These are phyloP conservation scores for Terana coerulea DNA, from an alignment of 768 basidiomycete species.

Conservation along the genomic window DNA sequence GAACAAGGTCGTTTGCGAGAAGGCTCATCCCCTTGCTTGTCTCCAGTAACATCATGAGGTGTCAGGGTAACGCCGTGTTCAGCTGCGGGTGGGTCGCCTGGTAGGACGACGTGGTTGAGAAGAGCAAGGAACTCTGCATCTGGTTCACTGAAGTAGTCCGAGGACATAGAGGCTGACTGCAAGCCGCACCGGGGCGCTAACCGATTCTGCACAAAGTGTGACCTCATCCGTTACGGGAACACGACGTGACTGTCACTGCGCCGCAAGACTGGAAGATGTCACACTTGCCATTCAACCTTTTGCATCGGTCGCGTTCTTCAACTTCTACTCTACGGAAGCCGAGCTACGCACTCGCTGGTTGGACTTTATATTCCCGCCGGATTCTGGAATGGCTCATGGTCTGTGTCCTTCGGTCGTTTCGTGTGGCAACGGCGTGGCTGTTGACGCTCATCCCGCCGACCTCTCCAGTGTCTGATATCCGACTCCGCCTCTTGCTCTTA, in stretches of 20 bases:
- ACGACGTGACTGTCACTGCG: too few species aligned
- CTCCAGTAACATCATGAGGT: background rate
- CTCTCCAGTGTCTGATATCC: background rate
- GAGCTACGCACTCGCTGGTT: too few species aligned
- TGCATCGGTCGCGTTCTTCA: too few species aligned
- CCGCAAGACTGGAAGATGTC: too few species aligned
- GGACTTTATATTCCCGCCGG: too few species aligned
- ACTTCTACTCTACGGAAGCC: too few species aligned
- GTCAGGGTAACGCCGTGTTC: background rate
- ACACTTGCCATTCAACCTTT: too few species aligned
- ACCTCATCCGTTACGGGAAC: too few species aligned
- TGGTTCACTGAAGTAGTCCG: slow-evolving; percentile 54
- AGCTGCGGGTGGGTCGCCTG: slow-evolving; percentile 37
- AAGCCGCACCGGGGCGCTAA: too few species aligned
- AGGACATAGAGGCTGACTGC: slow-evolving; percentile 29
- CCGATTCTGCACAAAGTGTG: too few species aligned
- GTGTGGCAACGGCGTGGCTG: slow-evolving; percentile 17
- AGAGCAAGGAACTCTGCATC: slow-evolving; percentile 51
- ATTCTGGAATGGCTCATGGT: too few species aligned
- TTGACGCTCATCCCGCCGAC: slow-evolving; percentile 6
- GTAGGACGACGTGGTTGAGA: slow-evolving; percentile 40
- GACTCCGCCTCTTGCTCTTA: background rate
- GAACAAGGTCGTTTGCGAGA: slow-evolving; percentile 37
- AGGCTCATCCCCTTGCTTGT: slow-evolving; percentile 27
- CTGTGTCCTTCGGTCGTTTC: too few species aligned